phyloP scores from a whole-genome alignment of 2,329 filamentous ascomycete genomes.

The Cladosporium sphaerospermum region DNA sequence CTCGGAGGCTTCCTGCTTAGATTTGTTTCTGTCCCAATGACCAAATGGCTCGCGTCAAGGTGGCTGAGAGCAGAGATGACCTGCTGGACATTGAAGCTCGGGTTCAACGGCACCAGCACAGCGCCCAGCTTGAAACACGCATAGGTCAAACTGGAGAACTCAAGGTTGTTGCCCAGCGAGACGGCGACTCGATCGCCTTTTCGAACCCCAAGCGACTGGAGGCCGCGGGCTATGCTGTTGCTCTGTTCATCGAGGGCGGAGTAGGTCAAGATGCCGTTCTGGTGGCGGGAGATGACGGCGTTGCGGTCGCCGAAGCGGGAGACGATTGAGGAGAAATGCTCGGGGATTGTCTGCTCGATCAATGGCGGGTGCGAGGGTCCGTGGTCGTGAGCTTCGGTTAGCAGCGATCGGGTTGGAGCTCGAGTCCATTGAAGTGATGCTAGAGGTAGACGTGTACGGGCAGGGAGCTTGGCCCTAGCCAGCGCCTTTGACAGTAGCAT shows the following conservation, averaged over 20 bases:
- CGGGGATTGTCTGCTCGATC: conserved; percentile 61
- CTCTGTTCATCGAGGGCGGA: conserved; percentile 66
- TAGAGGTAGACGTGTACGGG: background rate
- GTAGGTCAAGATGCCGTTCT: conserved; percentile 65
- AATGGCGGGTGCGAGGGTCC: conserved; percentile 54
- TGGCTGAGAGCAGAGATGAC: conserved; percentile 72
- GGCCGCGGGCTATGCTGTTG: conserved; percentile 65
- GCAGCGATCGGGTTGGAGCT: conserved; percentile 12
- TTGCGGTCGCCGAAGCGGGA: conserved; percentile 57
- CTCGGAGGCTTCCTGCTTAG: conserved; percentile 60
- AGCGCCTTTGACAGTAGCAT: background rate
- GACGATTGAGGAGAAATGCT: conserved; percentile 65
- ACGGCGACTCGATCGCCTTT: conserved; percentile 84
- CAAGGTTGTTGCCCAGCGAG: conserved; percentile 75
- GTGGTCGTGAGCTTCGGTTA: conserved; percentile 25
- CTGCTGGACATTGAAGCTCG: conserved; percentile 75
- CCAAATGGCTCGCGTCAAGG: conserved; percentile 63
- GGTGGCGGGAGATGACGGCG: conserved; percentile 56
- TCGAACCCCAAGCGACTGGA: conserved; percentile 62
- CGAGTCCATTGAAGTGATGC: background rate
- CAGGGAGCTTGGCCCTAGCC: background rate
- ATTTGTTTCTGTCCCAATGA: conserved; percentile 85
- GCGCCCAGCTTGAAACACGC: conserved; percentile 92
- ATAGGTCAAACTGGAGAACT: conserved; percentile 81
- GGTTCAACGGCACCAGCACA: conserved; percentile 85